Conservation (phyloP, 2,329 filamentous ascomycete species). For the Fusarium ramigenum region DNA sequence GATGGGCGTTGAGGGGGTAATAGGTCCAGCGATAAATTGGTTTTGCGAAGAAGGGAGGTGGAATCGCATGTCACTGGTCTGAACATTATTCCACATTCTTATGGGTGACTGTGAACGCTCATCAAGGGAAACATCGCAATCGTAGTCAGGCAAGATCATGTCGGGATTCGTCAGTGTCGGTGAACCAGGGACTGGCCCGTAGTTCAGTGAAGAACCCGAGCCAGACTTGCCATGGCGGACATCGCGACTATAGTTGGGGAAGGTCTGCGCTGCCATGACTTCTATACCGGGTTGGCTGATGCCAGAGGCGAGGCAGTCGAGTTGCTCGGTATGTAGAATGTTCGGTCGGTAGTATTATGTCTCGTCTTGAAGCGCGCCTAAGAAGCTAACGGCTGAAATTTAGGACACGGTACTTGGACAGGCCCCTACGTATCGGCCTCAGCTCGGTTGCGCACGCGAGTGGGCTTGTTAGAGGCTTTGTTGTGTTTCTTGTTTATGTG, state of each 20-base stretch:
- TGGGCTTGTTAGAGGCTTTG: constrained; percentile 14
- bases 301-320: not conserved
- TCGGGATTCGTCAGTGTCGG: constrained; percentile 93
- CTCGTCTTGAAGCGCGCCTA: constrained; percentile 11
- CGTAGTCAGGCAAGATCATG: constrained; percentile 87
- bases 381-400: constrained; percentile 6
- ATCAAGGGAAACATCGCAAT: constrained; percentile 64
- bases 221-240: constrained; percentile 42
- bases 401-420: constrained; percentile 23
- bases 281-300: not conserved
- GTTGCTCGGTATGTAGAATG: not conserved
- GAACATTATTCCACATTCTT: constrained; percentile 62
- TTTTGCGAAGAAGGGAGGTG: constrained; percentile 53
- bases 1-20: constrained; percentile 68
- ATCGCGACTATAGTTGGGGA: constrained; percentile 41
- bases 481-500: constrained; percentile 21
- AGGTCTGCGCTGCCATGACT: constrained; percentile 47
- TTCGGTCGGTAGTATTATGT: constrained; percentile 1
- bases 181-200: constrained; percentile 69
- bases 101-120: constrained; percentile 60
- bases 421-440: constrained; percentile 10
- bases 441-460: constrained; percentile 28
- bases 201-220: constrained; percentile 46
- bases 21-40: constrained; percentile 54
- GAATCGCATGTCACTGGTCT: constrained; percentile 51